Conservation (phyloP, 2,329 filamentous ascomycete genomes). For the Verticillium dahliae region DNA sequence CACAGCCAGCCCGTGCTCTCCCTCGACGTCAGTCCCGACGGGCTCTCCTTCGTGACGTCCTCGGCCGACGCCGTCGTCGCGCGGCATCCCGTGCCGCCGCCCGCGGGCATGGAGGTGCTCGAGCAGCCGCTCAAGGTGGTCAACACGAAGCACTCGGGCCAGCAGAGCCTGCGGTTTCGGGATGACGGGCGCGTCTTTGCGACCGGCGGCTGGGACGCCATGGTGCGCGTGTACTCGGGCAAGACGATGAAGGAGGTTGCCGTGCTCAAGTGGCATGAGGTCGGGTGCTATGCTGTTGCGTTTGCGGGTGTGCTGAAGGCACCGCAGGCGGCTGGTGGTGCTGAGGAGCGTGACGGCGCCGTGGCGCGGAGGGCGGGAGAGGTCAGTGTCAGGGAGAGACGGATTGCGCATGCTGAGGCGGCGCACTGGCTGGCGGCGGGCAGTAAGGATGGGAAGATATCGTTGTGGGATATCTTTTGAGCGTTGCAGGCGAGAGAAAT, state of each 20-base stretch:
- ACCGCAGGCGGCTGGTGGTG: not conserved
- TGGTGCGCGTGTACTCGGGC: constrained; percentile 71
- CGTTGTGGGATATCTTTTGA: constrained; percentile 90
- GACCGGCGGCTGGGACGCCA: constrained; percentile 88
- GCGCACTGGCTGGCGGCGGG: constrained; percentile 89
- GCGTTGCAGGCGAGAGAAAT: too few species aligned
- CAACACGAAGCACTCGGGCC: constrained; percentile 84
- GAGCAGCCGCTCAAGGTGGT: constrained; percentile 50
- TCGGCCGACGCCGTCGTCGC: constrained; percentile 74
- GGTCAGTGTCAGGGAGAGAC: constrained; percentile 53
- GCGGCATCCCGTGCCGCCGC: constrained; percentile 59
- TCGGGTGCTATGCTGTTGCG: constrained; percentile 74
- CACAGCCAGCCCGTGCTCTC: constrained; percentile 82
- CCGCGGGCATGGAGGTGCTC: not conserved
- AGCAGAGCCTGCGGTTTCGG: constrained; percentile 73
- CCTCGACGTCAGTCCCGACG: constrained; percentile 45
- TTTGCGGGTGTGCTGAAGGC: constrained; percentile 45
- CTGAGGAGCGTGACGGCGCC: not conserved
- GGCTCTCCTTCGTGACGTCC: constrained; percentile 66
- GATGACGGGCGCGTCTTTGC: constrained; percentile 78
- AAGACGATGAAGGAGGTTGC: constrained; percentile 82
- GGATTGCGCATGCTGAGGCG: constrained; percentile 56
- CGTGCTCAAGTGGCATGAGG: constrained; percentile 89
- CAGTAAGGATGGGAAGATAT: constrained; percentile 91
- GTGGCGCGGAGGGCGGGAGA: constrained; percentile 4